Evolutionary conservation across 2,329 filamentous ascomycete genomes (phyloP), one percentile per base, ranked within the genome.

Genomic region (Blastomyces parvus): DNA sequence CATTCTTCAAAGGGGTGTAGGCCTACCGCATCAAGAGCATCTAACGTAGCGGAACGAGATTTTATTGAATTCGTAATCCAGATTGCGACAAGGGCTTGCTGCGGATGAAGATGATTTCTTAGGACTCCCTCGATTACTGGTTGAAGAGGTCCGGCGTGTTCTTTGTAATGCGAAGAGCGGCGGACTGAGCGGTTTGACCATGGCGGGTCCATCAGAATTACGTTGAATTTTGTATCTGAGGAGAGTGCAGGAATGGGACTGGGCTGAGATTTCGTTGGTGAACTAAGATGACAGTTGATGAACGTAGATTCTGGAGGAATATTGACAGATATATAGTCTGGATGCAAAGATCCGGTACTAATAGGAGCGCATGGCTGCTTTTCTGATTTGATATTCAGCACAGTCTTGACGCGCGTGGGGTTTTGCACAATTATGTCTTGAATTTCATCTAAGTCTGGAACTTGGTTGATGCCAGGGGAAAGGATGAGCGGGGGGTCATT

Each of bases 131-230:
- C 67, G 56, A 83, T 71, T n/a, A 71, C 69, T n/a, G 66, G 40
- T 19, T 69, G 70, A 6, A 78, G 68, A 4, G 63, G 14, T 2
- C 70, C 67, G 59, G 72, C 66, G 56, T 73, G 71, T 5, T 67
- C 60, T 60, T 72, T 70, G 71, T 85, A 83, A 66, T 81, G 75
- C 25, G 72, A 70, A 46, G 80, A 81, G 42, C 83, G 79, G 57
- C 80, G 80, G 27, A 82, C 85, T 13, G 84, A 86, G 30, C 80
- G 76, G 67, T 86, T 87, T 25, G 83, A 80, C 85, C 85, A 88
- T 0, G 85, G 85, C 3, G 85, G 85, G 68, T 88, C 85, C 48
- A 87, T 75, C 2, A 87, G 71, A 50, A 87, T 79, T 30, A 87
- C 73, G 68, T 86, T 78, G 71, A 87, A 87, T 61, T 77, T 77